Evolutionary conservation across 1,139 yeast species (phyloP).

Genomic region (Geotrichum aggregatum): DNA sequence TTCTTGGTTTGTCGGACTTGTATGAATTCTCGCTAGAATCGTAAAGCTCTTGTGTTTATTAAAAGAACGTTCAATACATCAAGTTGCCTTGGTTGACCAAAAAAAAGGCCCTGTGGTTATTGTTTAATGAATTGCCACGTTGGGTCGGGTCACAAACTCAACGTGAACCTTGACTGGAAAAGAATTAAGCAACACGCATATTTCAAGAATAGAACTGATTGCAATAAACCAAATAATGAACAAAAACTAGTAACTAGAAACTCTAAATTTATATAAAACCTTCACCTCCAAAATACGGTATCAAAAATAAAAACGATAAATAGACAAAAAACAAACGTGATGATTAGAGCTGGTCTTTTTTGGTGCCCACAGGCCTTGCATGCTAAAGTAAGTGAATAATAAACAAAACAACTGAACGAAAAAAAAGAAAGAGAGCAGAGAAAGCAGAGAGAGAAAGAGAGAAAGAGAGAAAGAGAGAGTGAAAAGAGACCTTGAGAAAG

Average conservation of each 20-base stretch:
- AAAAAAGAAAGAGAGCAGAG: not conserved
- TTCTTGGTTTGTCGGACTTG: no score
- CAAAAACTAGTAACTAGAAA: not conserved
- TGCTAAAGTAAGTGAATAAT: not conserved
- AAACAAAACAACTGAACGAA: not conserved
- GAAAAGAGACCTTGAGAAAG: slow-evolving; percentile 1
- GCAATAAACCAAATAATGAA: not conserved
- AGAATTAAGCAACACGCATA: no score
- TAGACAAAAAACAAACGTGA: not conserved
- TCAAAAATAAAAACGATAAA: not conserved
- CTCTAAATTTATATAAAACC: no score
- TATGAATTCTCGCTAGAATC: no score
- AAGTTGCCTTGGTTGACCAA: no score
- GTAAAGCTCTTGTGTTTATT: no score
- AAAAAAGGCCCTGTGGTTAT: no score
- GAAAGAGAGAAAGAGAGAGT: not conserved
- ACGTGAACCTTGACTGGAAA: no score
- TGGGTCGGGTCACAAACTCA: no score
- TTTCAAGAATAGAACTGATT: no score
- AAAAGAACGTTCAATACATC: no score
- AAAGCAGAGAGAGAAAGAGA: not conserved
- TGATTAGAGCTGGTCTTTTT: not conserved
- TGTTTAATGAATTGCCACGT: no score
- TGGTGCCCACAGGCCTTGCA: not conserved
- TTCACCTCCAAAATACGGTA: not conserved